phyloP scores from a whole-genome alignment of 2,329 filamentous ascomycete species.

The Talaromyces piceae region DNA sequence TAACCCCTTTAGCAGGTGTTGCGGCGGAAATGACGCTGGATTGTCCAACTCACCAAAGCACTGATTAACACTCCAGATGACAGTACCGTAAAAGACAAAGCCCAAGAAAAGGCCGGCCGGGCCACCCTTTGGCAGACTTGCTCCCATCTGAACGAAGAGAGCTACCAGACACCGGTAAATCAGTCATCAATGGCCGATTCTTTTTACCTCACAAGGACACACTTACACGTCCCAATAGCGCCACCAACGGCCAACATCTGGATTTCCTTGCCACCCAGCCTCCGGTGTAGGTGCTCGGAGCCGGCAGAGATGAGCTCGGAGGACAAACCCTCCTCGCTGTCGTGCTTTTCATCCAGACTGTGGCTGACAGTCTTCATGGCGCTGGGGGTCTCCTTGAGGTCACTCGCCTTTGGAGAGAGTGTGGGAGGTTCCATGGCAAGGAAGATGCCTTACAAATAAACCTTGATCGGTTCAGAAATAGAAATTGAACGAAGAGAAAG shows the following conservation, averaged over 20 bases:
- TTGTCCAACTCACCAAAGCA: slow-evolving; percentile 3
- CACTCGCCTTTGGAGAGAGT: background rate
- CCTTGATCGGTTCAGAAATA: too few relatives aligned
- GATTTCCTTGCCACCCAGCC: slow-evolving; percentile 5
- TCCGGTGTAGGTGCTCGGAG: slow-evolving; percentile 5
- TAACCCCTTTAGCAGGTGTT: background rate
- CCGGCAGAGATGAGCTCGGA: slow-evolving; percentile 15
- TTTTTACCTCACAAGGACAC: background rate
- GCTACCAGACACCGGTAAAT: slow-evolving; percentile 21
- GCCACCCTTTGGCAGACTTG: slow-evolving; percentile 30
- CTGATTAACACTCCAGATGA: slow-evolving; percentile 7
- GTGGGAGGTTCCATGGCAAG: background rate
- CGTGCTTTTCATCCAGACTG: slow-evolving; percentile 8
- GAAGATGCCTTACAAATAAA: background rate
- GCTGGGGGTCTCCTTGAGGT: background rate
- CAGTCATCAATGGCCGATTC: background rate
- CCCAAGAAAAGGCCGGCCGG: slow-evolving; percentile 33
- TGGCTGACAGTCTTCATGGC: background rate
- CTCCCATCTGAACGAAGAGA: slow-evolving; percentile 33
- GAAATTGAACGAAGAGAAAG: background rate
- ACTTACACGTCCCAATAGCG: slow-evolving; percentile 7
- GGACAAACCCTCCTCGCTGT: slow-evolving; percentile 13
- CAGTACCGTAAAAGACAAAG: slow-evolving; percentile 13
- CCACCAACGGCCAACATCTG: slow-evolving; percentile 8
- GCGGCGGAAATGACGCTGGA: background rate